These are phyloP conservation scores for Sonneratia caseolaris DNA, from an alignment of 345 rosid genomes.

Conservation along the genomic window DNA sequence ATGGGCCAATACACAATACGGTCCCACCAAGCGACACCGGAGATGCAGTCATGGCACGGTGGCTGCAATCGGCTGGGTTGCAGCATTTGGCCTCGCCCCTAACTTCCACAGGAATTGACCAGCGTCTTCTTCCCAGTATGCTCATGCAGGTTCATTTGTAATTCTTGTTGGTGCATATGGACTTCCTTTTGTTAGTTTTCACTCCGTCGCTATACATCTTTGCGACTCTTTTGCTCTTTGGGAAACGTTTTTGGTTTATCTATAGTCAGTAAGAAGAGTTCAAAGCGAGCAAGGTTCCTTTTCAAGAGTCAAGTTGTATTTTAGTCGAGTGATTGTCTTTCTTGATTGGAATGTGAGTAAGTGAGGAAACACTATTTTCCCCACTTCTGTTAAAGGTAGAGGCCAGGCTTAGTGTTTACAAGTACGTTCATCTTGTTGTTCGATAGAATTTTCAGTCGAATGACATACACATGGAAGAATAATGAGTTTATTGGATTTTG, in stretches of 20 bases:
- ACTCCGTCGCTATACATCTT: background rate
- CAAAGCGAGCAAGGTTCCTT: background rate
- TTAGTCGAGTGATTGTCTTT: background rate
- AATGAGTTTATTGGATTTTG: background rate
- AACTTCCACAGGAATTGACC: slow-evolving; percentile 68
- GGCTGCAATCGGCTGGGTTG: slow-evolving; percentile 98
- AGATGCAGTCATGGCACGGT: slow-evolving; percentile 97
- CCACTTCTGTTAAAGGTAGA: too few relatives aligned
- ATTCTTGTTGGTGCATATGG: background rate
- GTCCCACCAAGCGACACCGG: slow-evolving; percentile 65
- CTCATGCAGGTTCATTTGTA: slow-evolving; percentile 62
- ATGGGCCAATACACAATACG: slow-evolving; percentile 60
- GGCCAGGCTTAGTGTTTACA: background rate
- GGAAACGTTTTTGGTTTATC: background rate
- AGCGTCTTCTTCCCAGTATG: slow-evolving; percentile 80
- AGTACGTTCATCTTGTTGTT: background rate
- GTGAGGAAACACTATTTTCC: background rate
- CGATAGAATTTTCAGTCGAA: background rate
- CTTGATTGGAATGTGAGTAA: background rate
- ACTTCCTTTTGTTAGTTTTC: background rate
- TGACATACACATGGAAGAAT: background rate
- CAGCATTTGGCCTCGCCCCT: slow-evolving; percentile 99
- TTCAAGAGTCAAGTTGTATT: background rate
- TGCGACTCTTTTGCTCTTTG: background rate
- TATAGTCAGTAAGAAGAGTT: background rate